Percentiles rank a stretch among this genome's conserved stretches.
Conservation (phyloP, 2,329 filamentous ascomycete genomes). For the Fusarium domesticum region DNA sequence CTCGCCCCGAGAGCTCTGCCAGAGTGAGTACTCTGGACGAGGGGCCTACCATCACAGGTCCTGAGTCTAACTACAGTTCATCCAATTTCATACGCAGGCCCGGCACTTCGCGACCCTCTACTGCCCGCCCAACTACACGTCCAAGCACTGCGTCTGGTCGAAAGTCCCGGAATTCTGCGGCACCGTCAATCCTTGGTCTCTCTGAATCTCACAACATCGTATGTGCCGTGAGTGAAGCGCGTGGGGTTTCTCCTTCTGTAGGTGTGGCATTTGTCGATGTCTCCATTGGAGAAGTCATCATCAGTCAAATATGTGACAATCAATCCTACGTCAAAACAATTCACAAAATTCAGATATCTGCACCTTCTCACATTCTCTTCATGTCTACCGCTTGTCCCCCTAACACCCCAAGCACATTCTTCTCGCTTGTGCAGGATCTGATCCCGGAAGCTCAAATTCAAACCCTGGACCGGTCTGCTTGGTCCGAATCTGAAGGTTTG, state of each 20-base stretch:
- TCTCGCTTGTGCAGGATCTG: slow-evolving; percentile 67
- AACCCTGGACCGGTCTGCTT: slow-evolving; percentile 72
- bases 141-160: slow-evolving; percentile 44
- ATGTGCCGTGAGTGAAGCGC: slow-evolving; percentile 85
- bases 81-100: slow-evolving; percentile 13
- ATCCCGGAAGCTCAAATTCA: slow-evolving; percentile 32
- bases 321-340: slow-evolving; percentile 87
- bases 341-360: slow-evolving; percentile 79
- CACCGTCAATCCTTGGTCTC: slow-evolving; percentile 41
- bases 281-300: slow-evolving; percentile 75
- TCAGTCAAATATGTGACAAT: slow-evolving; percentile 90
- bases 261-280: slow-evolving; percentile 86
- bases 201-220: slow-evolving; percentile 66
- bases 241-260: slow-evolving; percentile 80
- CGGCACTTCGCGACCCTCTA: slow-evolving; percentile 19
- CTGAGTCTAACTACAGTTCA: not conserved
- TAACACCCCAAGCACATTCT: slow-evolving; percentile 69
- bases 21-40: not conserved
- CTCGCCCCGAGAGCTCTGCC: not conserved
- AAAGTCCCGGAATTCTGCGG: slow-evolving; percentile 41
- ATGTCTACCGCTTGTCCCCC: slow-evolving; percentile 65
- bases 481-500: slow-evolving; percentile 75
- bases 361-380: slow-evolving; percentile 77
- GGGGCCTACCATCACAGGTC: slow-evolving; percentile 6
- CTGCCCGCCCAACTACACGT: slow-evolving; percentile 24